Percentiles rank a stretch among this genome's conserved stretches.
phyloP scores from a whole-genome alignment of 2,329 filamentous ascomycete genomes.

The Neofusicoccum cordaticola region DNA sequence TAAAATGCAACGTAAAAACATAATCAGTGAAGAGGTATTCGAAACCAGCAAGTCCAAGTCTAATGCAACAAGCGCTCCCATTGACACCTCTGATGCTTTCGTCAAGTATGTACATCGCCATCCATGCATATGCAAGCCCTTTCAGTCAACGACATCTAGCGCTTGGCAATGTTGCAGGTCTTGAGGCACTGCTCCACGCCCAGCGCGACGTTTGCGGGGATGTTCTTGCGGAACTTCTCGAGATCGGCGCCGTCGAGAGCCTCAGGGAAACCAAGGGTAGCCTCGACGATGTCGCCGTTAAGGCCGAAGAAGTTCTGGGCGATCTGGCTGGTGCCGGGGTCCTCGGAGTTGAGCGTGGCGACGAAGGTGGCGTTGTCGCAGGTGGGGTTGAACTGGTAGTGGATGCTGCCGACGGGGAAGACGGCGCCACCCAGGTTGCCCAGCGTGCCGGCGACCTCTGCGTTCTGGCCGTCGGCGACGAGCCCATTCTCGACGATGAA shows the following conservation, averaged over 20 bases:
- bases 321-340: constrained; percentile 42
- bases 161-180: constrained; percentile 46
- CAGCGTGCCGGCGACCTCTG: constrained; percentile 41
- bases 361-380: constrained; percentile 46
- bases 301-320: constrained; percentile 45
- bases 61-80: background rate
- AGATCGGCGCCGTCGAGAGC: constrained; percentile 35
- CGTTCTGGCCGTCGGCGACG: constrained; percentile 27
- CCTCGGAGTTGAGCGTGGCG: constrained; percentile 43
- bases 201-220: constrained; percentile 50
- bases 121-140: background rate
- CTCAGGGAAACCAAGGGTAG: constrained; percentile 37
- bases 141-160: background rate
- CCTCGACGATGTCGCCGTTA: constrained; percentile 35
- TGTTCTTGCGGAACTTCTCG: constrained; percentile 32
- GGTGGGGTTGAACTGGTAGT: constrained; percentile 49
- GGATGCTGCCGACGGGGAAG: constrained; percentile 47
- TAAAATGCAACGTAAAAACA: too few species aligned
- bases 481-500: constrained; percentile 49
- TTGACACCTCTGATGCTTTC: background rate
- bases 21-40: too few species aligned
- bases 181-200: constrained; percentile 55
- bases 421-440: constrained; percentile 46
- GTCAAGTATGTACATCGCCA: background rate
- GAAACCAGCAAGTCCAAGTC: background rate